Conservation (phyloP, 306 rosid genomes). For the Gleditsia sinensis region DNA sequence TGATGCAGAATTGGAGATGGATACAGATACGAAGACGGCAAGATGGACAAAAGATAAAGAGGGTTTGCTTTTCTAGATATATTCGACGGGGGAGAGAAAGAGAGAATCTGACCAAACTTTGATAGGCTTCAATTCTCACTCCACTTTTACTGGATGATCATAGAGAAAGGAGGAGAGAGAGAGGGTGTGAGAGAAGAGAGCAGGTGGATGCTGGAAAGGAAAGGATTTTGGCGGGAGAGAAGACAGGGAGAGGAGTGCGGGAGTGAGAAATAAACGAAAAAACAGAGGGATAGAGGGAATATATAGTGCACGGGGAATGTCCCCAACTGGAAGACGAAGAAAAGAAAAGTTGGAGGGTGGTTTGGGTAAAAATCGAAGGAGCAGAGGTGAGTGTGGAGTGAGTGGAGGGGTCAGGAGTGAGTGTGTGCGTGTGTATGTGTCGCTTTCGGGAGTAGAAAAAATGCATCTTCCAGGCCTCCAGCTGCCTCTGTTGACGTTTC, state of each 20-base stretch:
- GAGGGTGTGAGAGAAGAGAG: neutral
- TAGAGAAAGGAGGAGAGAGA: neutral
- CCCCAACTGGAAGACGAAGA: neutral
- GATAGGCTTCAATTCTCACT: conserved; percentile 27
- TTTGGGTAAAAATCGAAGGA: too few relatives aligned
- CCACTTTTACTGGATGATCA: conserved; percentile 14
- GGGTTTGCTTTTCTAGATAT: conserved; percentile 27
- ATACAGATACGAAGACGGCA: too few relatives aligned
- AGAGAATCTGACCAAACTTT: conserved; percentile 29
- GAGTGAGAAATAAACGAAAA: too few relatives aligned
- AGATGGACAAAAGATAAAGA: neutral
- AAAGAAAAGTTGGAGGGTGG: conserved; percentile 33
- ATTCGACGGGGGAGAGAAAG: conserved; percentile 10
- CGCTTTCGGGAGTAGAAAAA: conserved; percentile 35
- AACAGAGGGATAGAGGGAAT: too few relatives aligned
- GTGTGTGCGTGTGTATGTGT: conserved; percentile 24
- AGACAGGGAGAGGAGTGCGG: too few relatives aligned
- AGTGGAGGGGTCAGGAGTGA: neutral
- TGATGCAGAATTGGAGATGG: neutral
- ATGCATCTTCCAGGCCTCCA: conserved; percentile 35
- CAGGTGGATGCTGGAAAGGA: too few relatives aligned
- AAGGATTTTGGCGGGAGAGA: conserved; percentile 46
- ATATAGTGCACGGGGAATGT: conserved; percentile 41
- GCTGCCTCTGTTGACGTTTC: conserved; percentile 27
- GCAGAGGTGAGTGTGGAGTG: too few relatives aligned